phyloP scores from a whole-genome alignment of 1,284 basidiomycete species.

The Golubevia pallescens region DNA sequence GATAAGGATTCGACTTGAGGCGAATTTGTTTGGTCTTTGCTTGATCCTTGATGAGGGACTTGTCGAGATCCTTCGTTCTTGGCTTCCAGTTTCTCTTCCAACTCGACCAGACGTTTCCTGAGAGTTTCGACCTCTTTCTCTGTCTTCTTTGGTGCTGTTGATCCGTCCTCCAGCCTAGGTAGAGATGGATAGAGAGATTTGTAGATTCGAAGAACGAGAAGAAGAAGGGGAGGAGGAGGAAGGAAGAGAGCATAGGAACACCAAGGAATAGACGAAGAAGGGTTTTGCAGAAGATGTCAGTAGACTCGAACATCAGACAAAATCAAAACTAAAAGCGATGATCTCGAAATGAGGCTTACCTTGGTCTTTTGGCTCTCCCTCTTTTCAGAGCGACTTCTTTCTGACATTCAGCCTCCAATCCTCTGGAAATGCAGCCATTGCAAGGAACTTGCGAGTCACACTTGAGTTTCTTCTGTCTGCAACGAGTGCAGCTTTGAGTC shows the following conservation, averaged over 20 bases:
- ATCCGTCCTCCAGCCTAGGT: neutral
- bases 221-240: neutral
- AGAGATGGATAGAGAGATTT: neutral
- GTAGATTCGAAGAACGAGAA: neutral
- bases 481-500: constrained; percentile 32
- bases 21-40: neutral
- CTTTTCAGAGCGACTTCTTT: constrained; percentile 31
- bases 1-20: neutral
- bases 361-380: constrained; percentile 35
- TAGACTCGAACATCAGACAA: too few species aligned
- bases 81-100: neutral
- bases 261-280: too few species aligned
- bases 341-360: neutral
- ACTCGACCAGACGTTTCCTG: neutral
- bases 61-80: neutral
- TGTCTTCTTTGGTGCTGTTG: neutral
- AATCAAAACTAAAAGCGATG: too few species aligned
- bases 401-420: constrained; percentile 29
- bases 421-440: constrained; percentile 42
- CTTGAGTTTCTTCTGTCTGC: constrained; percentile 36
- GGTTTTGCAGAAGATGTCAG: too few species aligned
- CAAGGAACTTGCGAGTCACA: constrained; percentile 33
- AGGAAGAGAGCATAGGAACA: too few species aligned
- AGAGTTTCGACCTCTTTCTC: neutral
- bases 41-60: neutral